These are phyloP conservation scores for Leucoagaricus sp. DNA, from an alignment of 1,284 basidiomycete genomes.

Conservation along the genomic window DNA sequence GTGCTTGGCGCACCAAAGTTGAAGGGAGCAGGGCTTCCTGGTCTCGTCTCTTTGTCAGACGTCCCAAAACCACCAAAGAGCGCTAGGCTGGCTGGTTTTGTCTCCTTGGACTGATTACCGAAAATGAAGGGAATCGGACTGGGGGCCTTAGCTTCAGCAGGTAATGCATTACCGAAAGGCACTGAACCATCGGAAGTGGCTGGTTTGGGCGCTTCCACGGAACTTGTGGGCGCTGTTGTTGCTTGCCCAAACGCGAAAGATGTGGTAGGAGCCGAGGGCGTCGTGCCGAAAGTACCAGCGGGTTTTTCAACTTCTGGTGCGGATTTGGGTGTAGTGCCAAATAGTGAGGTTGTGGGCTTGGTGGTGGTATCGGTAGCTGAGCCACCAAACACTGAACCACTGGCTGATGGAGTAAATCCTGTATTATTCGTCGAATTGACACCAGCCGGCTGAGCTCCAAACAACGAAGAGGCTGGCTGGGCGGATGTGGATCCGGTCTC, in stretches of 20 bases:
- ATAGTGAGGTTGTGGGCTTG: constrained; percentile 17
- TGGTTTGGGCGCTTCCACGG: constrained; percentile 18
- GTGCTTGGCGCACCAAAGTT: constrained; percentile 19
- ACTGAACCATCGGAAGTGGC: constrained; percentile 9
- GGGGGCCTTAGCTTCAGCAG: constrained; percentile 2
- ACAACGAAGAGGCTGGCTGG: neutral
- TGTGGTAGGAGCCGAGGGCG: constrained; percentile 11
- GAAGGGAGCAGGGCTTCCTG: constrained; percentile 23
- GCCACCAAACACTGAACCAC: neutral
- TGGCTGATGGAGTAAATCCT: neutral
- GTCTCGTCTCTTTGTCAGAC: constrained; percentile 7
- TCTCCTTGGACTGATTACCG: constrained; percentile 15
- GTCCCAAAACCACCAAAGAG: constrained; percentile 9
- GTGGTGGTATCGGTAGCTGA: neutral
- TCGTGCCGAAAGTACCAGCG: neutral
- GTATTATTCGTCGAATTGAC: neutral
- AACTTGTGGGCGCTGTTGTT: constrained; percentile 13
- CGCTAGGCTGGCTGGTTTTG: constrained; percentile 19
- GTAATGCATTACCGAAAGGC: constrained; percentile 12
- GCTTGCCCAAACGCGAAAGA: constrained; percentile 24
- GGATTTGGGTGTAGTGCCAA: constrained; percentile 12
- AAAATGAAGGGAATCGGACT: constrained; percentile 14
- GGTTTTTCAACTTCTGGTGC: constrained; percentile 1
- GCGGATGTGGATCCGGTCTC: neutral
- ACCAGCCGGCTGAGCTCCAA: neutral